A percentile compares a stretch with the other conserved stretches of the same genome.
Conservation (phyloP, 495 filamentous ascomycete species). For the Aspergillus panamensis region DNA sequence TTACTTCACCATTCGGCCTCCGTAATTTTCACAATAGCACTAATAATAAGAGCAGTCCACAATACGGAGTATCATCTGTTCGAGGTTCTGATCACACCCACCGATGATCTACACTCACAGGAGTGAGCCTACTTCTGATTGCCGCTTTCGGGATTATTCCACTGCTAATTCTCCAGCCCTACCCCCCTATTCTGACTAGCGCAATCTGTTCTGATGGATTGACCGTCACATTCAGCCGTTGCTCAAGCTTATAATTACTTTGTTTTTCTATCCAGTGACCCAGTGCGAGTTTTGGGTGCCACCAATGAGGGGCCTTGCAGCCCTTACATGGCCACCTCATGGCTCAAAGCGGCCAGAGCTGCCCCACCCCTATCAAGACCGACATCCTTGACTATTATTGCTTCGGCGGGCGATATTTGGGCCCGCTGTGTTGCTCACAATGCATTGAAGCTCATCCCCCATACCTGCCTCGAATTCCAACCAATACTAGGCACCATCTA, state of each 20-base stretch:
- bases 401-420: not conserved
- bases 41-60: not conserved
- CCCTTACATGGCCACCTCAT: constrained; percentile 1
- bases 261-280: constrained; percentile 4
- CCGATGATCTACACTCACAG: not conserved
- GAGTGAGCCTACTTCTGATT: not conserved
- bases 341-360: constrained; percentile 11
- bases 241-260: not conserved
- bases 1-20: not conserved
- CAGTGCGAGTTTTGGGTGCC: not conserved
- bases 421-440: not conserved
- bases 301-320: constrained; percentile 5
- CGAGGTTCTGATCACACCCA: not conserved
- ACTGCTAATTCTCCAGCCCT: not conserved
- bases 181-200: not conserved
- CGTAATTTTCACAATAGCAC: not conserved
- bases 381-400: not conserved
- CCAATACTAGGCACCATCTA: constrained; percentile 2
- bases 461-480: constrained; percentile 2
- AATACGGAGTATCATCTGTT: not conserved
- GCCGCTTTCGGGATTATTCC: constrained; percentile 9
- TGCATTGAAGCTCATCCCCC: constrained; percentile 4
- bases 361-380: constrained; percentile 3
- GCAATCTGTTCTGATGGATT: not conserved
- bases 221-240: constrained; percentile 1